Percentiles rank a stretch among this genome's conserved stretches.
Conservation (phyloP, 2,329 filamentous ascomycete genomes). For the Tolypocladium ophioglossoides region DNA sequence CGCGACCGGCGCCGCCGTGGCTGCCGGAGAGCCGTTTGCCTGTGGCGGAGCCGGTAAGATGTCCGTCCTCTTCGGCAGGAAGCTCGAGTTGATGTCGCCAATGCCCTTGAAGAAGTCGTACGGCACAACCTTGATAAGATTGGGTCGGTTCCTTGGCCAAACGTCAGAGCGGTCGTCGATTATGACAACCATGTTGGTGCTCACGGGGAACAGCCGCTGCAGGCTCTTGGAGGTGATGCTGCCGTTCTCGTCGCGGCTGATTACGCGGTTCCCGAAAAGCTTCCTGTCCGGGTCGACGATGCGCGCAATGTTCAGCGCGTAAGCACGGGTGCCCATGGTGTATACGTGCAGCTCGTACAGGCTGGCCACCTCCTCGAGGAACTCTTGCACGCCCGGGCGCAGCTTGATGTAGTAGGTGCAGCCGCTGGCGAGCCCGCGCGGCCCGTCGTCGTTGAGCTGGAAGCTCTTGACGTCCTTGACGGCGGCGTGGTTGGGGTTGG, state of each 20-base stretch:
- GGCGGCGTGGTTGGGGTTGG: slow-evolving; percentile 83
- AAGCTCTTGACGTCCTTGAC: slow-evolving; percentile 84
- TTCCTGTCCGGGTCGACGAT: slow-evolving; percentile 86
- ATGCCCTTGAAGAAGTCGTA: slow-evolving; percentile 99
- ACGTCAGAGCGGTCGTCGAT: slow-evolving; percentile 96
- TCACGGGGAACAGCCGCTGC: slow-evolving; percentile 85
- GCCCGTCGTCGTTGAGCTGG: slow-evolving; percentile 78
- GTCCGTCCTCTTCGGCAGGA: slow-evolving; percentile 69
- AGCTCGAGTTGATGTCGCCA: slow-evolving; percentile 97
- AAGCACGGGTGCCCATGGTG: slow-evolving; percentile 97
- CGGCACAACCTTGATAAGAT: slow-evolving; percentile 87
- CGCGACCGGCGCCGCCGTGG: slow-evolving; percentile 26
- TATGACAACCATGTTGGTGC: slow-evolving; percentile 98
- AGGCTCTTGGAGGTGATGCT: slow-evolving; percentile 86
- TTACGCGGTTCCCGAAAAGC: slow-evolving; percentile 87
- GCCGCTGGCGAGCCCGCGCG: slow-evolving; percentile 54
- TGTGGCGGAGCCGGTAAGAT: slow-evolving; percentile 25
- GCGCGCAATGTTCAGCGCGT: slow-evolving; percentile 81
- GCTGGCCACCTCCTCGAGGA: slow-evolving; percentile 65
- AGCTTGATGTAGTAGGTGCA: slow-evolving; percentile 99
- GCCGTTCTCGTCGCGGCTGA: slow-evolving; percentile 94
- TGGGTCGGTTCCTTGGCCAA: slow-evolving; percentile 81
- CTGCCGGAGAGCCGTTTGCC: slow-evolving; percentile 11
- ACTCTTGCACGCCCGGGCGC: slow-evolving; percentile 73
- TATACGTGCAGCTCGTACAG: slow-evolving; percentile 96